Base-by-base conservation (phyloP, 108 stramenopile species). In the Chaetoceros muelleri region DNA sequence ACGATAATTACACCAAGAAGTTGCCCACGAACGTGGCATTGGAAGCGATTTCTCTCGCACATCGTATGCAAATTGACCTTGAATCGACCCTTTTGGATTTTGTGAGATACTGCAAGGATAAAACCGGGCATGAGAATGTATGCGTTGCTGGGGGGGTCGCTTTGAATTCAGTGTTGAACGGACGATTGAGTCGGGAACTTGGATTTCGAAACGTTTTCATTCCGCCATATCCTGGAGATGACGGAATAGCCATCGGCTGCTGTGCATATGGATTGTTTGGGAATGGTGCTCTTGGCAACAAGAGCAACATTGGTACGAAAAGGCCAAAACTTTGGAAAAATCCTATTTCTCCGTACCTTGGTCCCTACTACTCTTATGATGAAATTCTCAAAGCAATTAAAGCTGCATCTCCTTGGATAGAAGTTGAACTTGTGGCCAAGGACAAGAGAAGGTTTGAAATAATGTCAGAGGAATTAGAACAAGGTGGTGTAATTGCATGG, bases 71-170 rank as follows among this genome's bases (percentile, higher is more conserved):
- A 70, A 55, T 69, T 8, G 90, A 93, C 48, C 54, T 94, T 44
- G 96, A 97, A 75, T 52, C 64, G 19, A 89, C 91, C 19, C 62
- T 61, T 2, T 67, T 93, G 65, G 90, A 89, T 56, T 93, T 91
- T 70, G 85, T 96, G 22, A 56, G 55, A 27, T 74, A 85, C 58
- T 85, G 89, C 40, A 84, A 86, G 59, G 65, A 89, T 46, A 44
- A 67, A 56, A 94, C 91, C 2, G 90, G 88, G 1, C 71, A 87
- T 61, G 64, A 53, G 2, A 96, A 94, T 65, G 49, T 96, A 46
- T 90, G 90, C 53, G 60, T 98, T 48, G 79, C 90, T 8, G 95
- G 95, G n/a, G 94, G 95, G 8, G 96, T 98, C 8, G 94, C 81
- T 2, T 60, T 95, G 5, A 96, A 98, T 62, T 87, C 88, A 26